Percentiles rank a stretch among this genome's conserved stretches.
These are phyloP conservation scores for Mayamaea pseudoterrestris DNA, from an alignment of 108 stramenopile genomes.

Conservation along the genomic window DNA sequence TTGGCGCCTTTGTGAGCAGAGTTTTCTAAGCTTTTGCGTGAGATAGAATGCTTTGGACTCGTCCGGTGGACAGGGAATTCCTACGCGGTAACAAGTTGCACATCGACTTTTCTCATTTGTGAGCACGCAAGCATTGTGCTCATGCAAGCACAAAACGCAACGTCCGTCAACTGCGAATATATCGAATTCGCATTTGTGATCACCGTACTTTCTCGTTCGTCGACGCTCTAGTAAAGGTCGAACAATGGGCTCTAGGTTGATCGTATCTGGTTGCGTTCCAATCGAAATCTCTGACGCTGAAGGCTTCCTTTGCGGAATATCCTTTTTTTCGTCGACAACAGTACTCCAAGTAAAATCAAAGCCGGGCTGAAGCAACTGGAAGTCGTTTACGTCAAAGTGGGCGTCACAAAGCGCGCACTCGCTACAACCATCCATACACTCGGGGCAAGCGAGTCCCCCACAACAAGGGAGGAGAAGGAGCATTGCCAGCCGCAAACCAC, in stretches of 20 bases:
- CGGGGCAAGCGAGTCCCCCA: conserved; percentile 68
- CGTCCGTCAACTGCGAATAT: conserved; percentile 27
- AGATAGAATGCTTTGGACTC: conserved; percentile 68
- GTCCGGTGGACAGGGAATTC: conserved; percentile 42
- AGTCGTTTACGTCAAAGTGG: conserved; percentile 63
- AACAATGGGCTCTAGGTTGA: too few relatives aligned
- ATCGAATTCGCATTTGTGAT: conserved; percentile 49
- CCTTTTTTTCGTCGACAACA: too few relatives aligned
- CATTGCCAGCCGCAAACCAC: conserved; percentile 47
- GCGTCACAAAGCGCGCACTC: conserved; percentile 36
- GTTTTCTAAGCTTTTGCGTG: conserved; percentile 27
- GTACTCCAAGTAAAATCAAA: conserved; percentile 16
- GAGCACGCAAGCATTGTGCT: conserved; percentile 57
- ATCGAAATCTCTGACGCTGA: too few relatives aligned
- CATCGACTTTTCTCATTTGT: conserved; percentile 25
- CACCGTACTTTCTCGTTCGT: conserved; percentile 27
- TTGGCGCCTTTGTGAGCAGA: conserved; percentile 8
- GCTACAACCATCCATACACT: conserved; percentile 50
- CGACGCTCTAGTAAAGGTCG: too few relatives aligned
- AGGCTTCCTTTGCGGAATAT: too few relatives aligned
- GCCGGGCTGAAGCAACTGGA: conserved; percentile 75
- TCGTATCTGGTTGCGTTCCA: too few relatives aligned
- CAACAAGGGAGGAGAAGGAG: conserved; percentile 63
- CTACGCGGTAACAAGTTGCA: conserved; percentile 30
- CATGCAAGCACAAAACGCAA: conserved; percentile 49